phyloP scores from a whole-genome alignment of 805 yeast genomes.

The Candida stauntonica region DNA sequence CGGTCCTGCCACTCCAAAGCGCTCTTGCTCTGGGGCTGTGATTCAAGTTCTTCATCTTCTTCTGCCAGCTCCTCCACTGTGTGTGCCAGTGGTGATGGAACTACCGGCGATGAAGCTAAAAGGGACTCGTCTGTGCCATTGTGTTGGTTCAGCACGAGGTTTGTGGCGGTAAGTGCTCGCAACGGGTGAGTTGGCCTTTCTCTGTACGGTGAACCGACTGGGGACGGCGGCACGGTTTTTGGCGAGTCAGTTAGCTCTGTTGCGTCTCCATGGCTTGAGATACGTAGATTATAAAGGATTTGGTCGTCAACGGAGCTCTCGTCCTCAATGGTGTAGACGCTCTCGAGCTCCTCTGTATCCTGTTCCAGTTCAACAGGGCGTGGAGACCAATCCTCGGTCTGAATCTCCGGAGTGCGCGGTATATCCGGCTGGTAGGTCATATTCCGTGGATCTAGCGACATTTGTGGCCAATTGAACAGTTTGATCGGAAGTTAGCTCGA shows the following conservation, averaged over 20 bases:
- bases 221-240: conserved; percentile 22
- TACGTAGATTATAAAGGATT: conserved; percentile 19
- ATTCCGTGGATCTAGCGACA: conserved; percentile 25
- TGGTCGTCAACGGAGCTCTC: neutral
- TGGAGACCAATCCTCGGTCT: conserved; percentile 4
- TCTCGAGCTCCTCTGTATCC: neutral
- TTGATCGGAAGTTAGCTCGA: neutral
- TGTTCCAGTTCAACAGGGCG: too few relatives aligned
- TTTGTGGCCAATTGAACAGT: neutral
- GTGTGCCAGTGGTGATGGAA: conserved; percentile 5
- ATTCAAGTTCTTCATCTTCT: neutral
- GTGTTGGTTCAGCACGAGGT: conserved; percentile 21
- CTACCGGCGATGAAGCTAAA: conserved; percentile 14
- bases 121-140: conserved; percentile 25
- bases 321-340: conserved; percentile 1
- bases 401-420: conserved; percentile 19
- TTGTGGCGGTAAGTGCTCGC: conserved; percentile 25
- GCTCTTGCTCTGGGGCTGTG: neutral
- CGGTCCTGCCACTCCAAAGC: conserved; percentile 28
- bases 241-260: conserved; percentile 8
- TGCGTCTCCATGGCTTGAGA: conserved; percentile 21
- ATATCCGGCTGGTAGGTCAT: conserved; percentile 7
- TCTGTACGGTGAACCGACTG: conserved; percentile 22
- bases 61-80: neutral
- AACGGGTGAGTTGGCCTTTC: conserved; percentile 25